phyloP scores from a whole-genome alignment of 441 rosid genomes.

The Gossypium schwendimanii region DNA sequence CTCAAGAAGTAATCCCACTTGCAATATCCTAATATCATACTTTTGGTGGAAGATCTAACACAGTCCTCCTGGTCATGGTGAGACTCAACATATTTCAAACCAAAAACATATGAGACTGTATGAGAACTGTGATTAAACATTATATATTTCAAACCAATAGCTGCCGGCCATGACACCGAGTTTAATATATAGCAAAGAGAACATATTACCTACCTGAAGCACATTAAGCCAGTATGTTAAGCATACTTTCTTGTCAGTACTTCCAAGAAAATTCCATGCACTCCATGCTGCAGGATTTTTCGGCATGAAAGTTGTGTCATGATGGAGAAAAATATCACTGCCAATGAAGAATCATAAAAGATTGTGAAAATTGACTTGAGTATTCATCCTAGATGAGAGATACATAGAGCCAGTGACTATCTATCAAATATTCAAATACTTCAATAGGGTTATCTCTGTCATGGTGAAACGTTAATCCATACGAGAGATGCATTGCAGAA shows the following conservation, averaged over 20 bases:
- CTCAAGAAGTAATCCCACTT: not conserved
- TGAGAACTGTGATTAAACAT: not conserved
- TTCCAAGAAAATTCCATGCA: constrained; percentile 85
- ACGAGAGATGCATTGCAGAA: not conserved
- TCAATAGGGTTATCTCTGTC: not conserved
- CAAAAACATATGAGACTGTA: no score
- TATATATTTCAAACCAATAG: not conserved
- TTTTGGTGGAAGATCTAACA: no score
- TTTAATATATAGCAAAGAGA: not conserved
- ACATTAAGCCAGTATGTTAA: constrained; percentile 88
- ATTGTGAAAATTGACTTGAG: not conserved
- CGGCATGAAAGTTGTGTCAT: constrained; percentile 69
- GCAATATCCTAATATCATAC: not conserved
- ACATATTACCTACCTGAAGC: constrained; percentile 60
- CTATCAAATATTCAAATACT: not conserved
- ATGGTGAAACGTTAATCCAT: not conserved
- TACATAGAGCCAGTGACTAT: no score
- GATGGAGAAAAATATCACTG: constrained; percentile 81
- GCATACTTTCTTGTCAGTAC: constrained; percentile 48
- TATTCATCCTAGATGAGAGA: not conserved
- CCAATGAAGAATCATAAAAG: constrained; percentile 9
- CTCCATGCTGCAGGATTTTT: constrained; percentile 77
- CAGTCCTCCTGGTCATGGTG: not conserved
- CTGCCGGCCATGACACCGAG: not conserved
- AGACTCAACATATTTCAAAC: no score